Conservation (phyloP, 192 early-diverging fungal genomes). For the Neocallimastix lanati region DNA sequence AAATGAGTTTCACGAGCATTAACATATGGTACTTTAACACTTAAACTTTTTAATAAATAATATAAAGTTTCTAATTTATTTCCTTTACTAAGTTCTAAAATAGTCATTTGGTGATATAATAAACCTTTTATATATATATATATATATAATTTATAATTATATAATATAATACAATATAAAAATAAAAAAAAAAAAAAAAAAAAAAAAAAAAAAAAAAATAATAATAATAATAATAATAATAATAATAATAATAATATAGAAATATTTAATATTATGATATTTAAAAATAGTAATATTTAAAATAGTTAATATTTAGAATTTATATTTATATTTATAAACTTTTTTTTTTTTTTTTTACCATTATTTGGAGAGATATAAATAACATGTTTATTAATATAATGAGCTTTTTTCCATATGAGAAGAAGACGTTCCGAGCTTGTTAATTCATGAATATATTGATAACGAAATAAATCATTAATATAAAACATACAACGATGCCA, state of each 20-base stretch:
- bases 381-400: background rate
- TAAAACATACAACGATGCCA: background rate
- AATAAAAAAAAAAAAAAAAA: too few species aligned
- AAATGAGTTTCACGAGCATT: background rate
- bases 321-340: too few species aligned
- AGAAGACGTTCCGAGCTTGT: background rate
- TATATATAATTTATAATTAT: too few species aligned
- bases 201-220: too few species aligned
- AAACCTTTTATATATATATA: background rate
- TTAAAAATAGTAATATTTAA: too few species aligned
- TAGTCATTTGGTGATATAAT: background rate
- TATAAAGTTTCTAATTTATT: background rate
- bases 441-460: background rate
- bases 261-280: too few species aligned
- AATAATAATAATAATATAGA: too few species aligned
- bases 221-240: too few species aligned
- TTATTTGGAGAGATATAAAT: background rate
- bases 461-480: background rate
- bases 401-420: background rate
- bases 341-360: background rate
- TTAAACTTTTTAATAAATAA: background rate
- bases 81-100: background rate
- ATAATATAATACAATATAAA: too few species aligned
- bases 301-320: too few species aligned
- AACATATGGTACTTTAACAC: background rate